Percentiles rank a stretch among this genome's conserved stretches.
Evolutionary conservation across 345 rosid genomes (phyloP).

Genomic region (Eucalyptus caleyi): DNA sequence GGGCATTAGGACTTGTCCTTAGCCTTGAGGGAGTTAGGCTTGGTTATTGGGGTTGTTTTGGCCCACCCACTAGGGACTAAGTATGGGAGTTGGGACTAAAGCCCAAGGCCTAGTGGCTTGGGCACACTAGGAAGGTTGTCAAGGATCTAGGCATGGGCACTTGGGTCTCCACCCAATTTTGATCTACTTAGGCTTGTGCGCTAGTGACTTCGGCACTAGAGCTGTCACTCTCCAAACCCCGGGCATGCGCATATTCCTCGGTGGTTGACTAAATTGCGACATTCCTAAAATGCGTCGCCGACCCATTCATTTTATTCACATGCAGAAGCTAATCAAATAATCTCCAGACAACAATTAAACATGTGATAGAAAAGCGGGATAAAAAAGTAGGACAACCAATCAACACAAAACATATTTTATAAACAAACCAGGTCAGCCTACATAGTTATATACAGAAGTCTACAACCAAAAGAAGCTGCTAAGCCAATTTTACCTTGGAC

Average conservation of each 20-base stretch:
- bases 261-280: too few relatives aligned
- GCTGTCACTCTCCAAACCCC: rapidly evolving
- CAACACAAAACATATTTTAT: too few relatives aligned
- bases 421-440: too few relatives aligned
- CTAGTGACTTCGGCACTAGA: background rate
- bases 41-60: background rate
- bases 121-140: background rate
- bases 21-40: background rate
- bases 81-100: background rate
- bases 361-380: too few relatives aligned
- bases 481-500: too few relatives aligned
- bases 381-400: too few relatives aligned
- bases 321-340: too few relatives aligned
- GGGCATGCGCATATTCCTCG: rapidly evolving
- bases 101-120: background rate
- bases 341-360: too few relatives aligned
- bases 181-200: background rate
- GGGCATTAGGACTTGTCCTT: background rate
- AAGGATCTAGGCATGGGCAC: background rate
- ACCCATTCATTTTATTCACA: too few relatives aligned
- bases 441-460: too few relatives aligned
- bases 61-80: background rate
- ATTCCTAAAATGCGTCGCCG: rapidly evolving
- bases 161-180: background rate
- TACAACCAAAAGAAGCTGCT: too few relatives aligned